Evolutionary conservation across 2,329 filamentous ascomycete genomes (phyloP).

Genomic region (Monilinia fructicola): DNA sequence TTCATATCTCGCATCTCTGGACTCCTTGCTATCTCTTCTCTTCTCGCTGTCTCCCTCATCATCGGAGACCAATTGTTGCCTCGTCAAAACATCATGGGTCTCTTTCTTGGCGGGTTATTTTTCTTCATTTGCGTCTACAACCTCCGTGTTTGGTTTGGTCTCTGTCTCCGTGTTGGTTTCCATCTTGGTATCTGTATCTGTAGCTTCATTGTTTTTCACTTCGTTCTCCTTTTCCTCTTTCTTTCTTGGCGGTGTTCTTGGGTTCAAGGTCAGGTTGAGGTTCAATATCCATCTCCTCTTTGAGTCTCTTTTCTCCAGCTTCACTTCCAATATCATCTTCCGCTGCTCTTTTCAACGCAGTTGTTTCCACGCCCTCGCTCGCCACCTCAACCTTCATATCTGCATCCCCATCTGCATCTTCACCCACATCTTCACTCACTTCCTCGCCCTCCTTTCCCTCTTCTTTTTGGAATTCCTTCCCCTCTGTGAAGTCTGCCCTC

Average conservation of each 20-base stretch:
- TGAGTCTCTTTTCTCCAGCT: conserved; percentile 23
- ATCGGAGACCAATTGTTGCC: not conserved
- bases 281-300: conserved; percentile 16
- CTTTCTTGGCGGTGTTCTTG: not conserved
- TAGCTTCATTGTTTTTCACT: not conserved
- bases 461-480: conserved; percentile 47
- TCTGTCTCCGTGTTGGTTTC: not conserved
- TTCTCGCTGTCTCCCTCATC: not conserved
- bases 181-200: not conserved
- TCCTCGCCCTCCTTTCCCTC: conserved; percentile 57
- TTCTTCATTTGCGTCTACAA: conserved; percentile 30
- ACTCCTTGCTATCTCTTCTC: not conserved
- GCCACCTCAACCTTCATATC: conserved; percentile 32
- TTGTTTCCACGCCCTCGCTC: conserved; percentile 29
- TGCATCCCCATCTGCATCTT: conserved; percentile 32
- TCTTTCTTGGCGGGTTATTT: conserved; percentile 27
- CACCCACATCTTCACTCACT: conserved; percentile 41
- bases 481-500: conserved; percentile 39
- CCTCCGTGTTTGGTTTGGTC: conserved; percentile 13
- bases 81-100: not conserved
- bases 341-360: conserved; percentile 56
- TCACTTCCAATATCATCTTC: conserved; percentile 46
- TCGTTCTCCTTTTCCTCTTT: not conserved
- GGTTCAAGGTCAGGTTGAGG: not conserved
- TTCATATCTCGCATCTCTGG: not conserved